A percentile compares a stretch with the other conserved stretches of the same genome.
These are phyloP conservation scores for Candida pseudoglaebosa DNA, from an alignment of 805 yeast genomes.

Conservation along the genomic window DNA sequence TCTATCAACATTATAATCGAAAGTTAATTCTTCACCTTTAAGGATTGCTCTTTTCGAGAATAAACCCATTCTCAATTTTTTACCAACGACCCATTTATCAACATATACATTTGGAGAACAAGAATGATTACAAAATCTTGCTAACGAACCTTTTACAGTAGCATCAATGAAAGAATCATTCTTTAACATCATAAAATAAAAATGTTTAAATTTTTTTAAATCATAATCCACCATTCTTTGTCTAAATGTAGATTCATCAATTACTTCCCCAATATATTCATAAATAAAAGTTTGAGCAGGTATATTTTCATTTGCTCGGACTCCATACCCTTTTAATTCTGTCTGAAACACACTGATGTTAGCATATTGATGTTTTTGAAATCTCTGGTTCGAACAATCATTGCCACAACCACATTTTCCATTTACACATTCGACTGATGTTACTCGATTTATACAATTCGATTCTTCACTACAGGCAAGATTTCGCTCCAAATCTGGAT, in stretches of 20 bases:
- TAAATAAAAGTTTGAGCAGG: conserved; percentile 69
- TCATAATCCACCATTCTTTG: conserved; percentile 74
- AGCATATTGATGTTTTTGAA: conserved; percentile 74
- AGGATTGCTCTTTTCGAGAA: conserved; percentile 74
- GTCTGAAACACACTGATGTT: conserved; percentile 78
- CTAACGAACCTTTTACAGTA: conserved; percentile 80
- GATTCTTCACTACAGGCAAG: conserved; percentile 80
- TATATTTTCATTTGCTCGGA: conserved; percentile 62
- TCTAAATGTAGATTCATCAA: conserved; percentile 74
- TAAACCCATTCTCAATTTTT: conserved; percentile 88
- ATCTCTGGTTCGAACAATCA: conserved; percentile 81
- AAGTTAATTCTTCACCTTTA: conserved; percentile 86
- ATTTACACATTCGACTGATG: conserved; percentile 86
- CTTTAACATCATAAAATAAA: conserved; percentile 94
- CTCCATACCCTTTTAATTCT: conserved; percentile 84
- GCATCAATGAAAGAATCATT: conserved; percentile 94
- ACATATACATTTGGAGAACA: conserved; percentile 94
- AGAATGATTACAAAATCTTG: conserved; percentile 91
- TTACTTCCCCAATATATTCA: conserved; percentile 93
- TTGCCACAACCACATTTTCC: conserved; percentile 68
- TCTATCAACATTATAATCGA: conserved; percentile 91
- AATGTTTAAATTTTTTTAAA: conserved; percentile 64
- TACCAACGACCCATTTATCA: conserved; percentile 96
- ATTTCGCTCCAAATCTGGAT: conserved; percentile 33
- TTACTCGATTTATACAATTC: conserved; percentile 87